A percentile compares a stretch with the other conserved stretches of the same genome.
Evolutionary conservation across 2,329 filamentous ascomycete species (phyloP).

Genomic region (Microdochium trichocladiopsis): DNA sequence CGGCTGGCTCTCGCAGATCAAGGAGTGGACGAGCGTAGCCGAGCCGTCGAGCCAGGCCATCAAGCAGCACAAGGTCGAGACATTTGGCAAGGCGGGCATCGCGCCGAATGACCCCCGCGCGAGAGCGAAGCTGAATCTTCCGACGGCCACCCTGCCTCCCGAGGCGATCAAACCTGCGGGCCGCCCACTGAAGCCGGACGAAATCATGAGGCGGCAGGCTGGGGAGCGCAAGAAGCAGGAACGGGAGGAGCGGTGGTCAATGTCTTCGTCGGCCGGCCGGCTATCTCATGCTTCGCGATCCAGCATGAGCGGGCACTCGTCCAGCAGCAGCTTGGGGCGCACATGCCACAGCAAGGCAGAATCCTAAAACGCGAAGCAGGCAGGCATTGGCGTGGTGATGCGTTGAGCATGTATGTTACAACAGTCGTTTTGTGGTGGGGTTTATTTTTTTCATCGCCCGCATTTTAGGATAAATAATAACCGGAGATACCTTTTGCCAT

Average conservation of each 20-base stretch:
- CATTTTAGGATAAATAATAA: too few relatives aligned
- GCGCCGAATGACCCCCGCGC: constrained; percentile 33
- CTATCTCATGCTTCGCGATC: constrained; percentile 13
- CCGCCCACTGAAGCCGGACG: constrained; percentile 36
- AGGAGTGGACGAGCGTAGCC: constrained; percentile 38
- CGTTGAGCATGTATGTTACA: constrained; percentile 5
- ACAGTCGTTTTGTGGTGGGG: too few relatives aligned
- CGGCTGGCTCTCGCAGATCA: constrained; percentile 36
- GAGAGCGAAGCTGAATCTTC: constrained; percentile 37
- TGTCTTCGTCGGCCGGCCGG: not conserved
- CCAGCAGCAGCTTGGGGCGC: constrained; percentile 12
- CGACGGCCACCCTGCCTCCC: constrained; percentile 34
- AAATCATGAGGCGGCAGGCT: constrained; percentile 26
- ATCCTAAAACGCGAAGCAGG: not conserved
- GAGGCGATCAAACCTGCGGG: constrained; percentile 37
- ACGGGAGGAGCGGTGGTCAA: constrained; percentile 16
- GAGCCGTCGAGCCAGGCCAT: constrained; percentile 44
- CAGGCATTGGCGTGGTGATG: not conserved
- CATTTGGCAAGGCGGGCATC: constrained; percentile 36
- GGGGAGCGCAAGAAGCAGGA: constrained; percentile 21
- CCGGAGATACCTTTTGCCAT: too few relatives aligned
- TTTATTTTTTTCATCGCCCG: too few relatives aligned
- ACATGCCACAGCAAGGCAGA: constrained; percentile 4
- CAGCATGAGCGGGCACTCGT: constrained; percentile 14
- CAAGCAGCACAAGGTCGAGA: constrained; percentile 34